Conservation (phyloP, 2,329 filamentous ascomycete genomes). For the Microsporum canis region DNA sequence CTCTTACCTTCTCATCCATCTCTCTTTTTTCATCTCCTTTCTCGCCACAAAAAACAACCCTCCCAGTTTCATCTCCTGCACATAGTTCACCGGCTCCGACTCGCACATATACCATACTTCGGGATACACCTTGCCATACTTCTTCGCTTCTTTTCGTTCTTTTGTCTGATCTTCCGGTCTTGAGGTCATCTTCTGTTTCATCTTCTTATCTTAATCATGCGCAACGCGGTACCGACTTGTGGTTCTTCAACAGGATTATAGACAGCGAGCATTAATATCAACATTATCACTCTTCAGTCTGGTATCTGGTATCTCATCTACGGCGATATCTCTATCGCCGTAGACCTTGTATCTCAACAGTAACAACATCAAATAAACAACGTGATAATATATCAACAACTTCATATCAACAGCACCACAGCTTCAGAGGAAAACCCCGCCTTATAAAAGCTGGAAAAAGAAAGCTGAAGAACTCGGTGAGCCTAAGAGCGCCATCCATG, state of each 20-base stretch:
- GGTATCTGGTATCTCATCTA: not conserved
- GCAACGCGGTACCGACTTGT: not conserved
- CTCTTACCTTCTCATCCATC: not conserved
- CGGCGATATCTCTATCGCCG: not conserved
- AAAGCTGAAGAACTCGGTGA: not conserved
- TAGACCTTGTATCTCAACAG: too few relatives aligned
- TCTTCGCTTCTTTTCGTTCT: not conserved
- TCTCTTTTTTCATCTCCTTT: not conserved
- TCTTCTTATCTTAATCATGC: not conserved
- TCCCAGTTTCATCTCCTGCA: not conserved
- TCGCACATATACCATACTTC: not conserved
- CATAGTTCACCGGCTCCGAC: not conserved
- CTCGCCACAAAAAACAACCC: not conserved
- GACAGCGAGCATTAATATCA: conserved; percentile 1
- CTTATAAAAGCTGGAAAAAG: not conserved
- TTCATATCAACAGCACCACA: not conserved
- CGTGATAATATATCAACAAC: not conserved
- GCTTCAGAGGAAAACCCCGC: not conserved
- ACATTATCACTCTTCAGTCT: not conserved
- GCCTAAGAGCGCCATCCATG: not conserved
- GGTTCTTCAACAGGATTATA: conserved; percentile 3
- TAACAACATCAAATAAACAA: not conserved
- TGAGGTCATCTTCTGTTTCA: not conserved
- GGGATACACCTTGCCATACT: not conserved
- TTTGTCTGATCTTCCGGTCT: not conserved